Percentiles rank a stretch among this genome's conserved stretches.
Conservation (phyloP, 305 asterid species). For the Fraxinus paxiana region DNA sequence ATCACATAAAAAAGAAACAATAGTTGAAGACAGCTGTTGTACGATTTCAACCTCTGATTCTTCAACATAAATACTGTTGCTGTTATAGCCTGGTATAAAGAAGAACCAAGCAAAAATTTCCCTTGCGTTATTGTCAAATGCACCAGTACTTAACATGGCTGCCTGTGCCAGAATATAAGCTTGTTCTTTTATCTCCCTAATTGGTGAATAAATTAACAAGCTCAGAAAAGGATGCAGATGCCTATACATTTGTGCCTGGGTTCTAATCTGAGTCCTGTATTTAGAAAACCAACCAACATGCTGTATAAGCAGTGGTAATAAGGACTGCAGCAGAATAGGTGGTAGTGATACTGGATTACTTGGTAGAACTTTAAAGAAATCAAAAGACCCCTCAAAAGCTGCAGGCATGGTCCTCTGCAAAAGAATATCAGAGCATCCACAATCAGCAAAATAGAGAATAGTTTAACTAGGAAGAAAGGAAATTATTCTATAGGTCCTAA, state of each 20-base stretch:
- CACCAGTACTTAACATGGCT: conserved; percentile 87
- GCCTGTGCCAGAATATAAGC: conserved; percentile 78
- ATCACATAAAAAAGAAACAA: conserved; percentile 75
- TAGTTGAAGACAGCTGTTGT: conserved; percentile 59
- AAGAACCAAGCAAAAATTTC: conserved; percentile 82
- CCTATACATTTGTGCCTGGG: conserved; percentile 63
- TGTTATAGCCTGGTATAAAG: conserved; percentile 71
- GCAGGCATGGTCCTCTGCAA: conserved; percentile 78
- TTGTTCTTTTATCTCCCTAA: conserved; percentile 55
- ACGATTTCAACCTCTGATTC: conserved; percentile 47
- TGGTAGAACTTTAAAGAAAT: conserved; percentile 69
- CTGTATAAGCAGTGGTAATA: conserved; percentile 44
- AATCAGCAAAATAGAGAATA: not conserved
- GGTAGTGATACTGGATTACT: conserved; percentile 61
- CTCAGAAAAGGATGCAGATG: conserved; percentile 58
- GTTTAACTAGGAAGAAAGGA: not conserved
- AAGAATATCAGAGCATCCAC: conserved; percentile 19
- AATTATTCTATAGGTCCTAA: not conserved
- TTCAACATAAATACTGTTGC: conserved; percentile 28
- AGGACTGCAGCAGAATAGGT: conserved; percentile 62
- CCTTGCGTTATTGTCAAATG: conserved; percentile 68
- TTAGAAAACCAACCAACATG: conserved; percentile 55
- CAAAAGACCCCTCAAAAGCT: conserved; percentile 66
- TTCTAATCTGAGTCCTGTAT: conserved; percentile 36
- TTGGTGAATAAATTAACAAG: conserved; percentile 57